phyloP scores from a whole-genome alignment of 495 filamentous ascomycete species.

The Penicillium diatomitis region DNA sequence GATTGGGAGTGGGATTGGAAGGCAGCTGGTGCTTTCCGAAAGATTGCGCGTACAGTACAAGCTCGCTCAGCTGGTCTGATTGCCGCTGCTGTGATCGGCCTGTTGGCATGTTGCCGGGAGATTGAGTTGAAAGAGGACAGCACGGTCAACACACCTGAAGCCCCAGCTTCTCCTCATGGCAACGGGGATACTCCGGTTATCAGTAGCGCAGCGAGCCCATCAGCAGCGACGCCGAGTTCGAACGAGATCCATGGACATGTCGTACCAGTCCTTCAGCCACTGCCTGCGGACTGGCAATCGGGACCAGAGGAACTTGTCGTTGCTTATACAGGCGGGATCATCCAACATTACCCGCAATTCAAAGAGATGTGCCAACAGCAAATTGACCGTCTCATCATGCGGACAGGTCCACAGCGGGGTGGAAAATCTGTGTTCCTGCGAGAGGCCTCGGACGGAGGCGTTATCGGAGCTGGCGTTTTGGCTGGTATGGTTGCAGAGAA shows the following conservation, averaged over 20 bases:
- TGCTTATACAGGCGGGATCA: constrained; percentile 71
- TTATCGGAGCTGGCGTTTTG: constrained; percentile 67
- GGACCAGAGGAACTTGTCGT: constrained; percentile 58
- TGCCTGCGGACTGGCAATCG: constrained; percentile 35
- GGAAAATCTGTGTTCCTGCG: constrained; percentile 54
- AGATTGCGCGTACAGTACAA: constrained; percentile 56
- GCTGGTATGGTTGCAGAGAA: constrained; percentile 46
- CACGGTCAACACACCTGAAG: constrained; percentile 27
- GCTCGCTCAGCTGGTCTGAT: constrained; percentile 60
- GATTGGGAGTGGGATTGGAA: constrained; percentile 52
- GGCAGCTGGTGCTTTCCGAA: constrained; percentile 45
- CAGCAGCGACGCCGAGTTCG: background rate
- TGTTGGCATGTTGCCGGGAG: constrained; percentile 58
- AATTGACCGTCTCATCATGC: constrained; percentile 54
- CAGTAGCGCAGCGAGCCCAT: constrained; percentile 3
- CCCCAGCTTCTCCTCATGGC: constrained; percentile 21
- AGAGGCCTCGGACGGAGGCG: constrained; percentile 66
- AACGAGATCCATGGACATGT: constrained; percentile 27
- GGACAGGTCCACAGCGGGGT: constrained; percentile 43
- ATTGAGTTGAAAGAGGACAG: constrained; percentile 44
- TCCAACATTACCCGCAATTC: constrained; percentile 67
- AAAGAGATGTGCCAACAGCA: constrained; percentile 57
- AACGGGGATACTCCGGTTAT: constrained; percentile 11
- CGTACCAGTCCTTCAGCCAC: constrained; percentile 34
- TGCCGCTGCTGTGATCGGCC: constrained; percentile 59